These are phyloP conservation scores for Chernovozyma aurita DNA, from an alignment of 1,139 yeast genomes.

Conservation along the genomic window DNA sequence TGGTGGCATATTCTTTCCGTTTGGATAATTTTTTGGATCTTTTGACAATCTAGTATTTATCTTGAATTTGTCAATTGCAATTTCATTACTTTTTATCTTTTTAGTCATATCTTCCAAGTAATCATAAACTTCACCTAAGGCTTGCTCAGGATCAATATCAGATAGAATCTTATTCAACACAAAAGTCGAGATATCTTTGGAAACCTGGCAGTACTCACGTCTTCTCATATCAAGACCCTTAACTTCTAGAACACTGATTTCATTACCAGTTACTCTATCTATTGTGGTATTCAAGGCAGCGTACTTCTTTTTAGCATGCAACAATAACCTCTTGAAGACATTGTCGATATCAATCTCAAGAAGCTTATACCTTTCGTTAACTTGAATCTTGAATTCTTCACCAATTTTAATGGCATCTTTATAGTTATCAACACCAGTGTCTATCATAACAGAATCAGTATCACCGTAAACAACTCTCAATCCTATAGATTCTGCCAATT, in stretches of 20 bases:
- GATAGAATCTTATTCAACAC: constrained; percentile 70
- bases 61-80: constrained; percentile 61
- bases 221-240: constrained; percentile 97
- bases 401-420: constrained; percentile 81
- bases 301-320: constrained; percentile 96
- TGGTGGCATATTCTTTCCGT: constrained; percentile 83
- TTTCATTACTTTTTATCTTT: constrained; percentile 57
- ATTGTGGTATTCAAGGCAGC: constrained; percentile 76
- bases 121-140: constrained; percentile 67
- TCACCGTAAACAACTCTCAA: constrained; percentile 95
- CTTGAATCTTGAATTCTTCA: constrained; percentile 74
- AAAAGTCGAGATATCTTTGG: constrained; percentile 80
- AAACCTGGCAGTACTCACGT: constrained; percentile 90
- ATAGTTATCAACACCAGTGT: constrained; percentile 71
- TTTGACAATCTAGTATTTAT: constrained; percentile 74
- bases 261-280: constrained; percentile 47
- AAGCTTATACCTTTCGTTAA: constrained; percentile 81
- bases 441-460: constrained; percentile 98
- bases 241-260: constrained; percentile 64
- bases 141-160: constrained; percentile 73
- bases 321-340: constrained; percentile 75
- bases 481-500: constrained; percentile 79
- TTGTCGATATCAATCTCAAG: constrained; percentile 95
- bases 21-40: constrained; percentile 70
- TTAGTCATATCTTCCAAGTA: constrained; percentile 60